These are phyloP conservation scores for Colletotrichum lindemuthianum DNA, from an alignment of 2,329 filamentous ascomycete species.

Conservation along the genomic window DNA sequence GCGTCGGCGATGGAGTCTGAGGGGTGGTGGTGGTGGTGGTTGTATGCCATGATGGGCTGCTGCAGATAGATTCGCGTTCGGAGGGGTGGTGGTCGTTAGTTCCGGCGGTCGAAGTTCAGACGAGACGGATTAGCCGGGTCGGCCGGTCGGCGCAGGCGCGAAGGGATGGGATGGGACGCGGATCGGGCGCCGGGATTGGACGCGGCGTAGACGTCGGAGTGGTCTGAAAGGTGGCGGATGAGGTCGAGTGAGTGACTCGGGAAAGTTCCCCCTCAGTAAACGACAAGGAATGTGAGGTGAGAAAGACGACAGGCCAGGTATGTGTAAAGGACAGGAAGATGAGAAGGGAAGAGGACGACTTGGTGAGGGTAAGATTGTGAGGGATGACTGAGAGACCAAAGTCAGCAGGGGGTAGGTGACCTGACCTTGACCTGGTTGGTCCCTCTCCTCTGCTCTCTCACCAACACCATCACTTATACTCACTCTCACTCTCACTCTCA, in stretches of 20 bases:
- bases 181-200: no score
- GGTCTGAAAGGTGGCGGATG: not conserved
- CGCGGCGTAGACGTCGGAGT: no score
- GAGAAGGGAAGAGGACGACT: slow-evolving; percentile 1
- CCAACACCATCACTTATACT: not conserved
- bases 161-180: not conserved
- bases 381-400: not conserved
- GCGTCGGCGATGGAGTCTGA: slow-evolving; percentile 26
- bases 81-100: not conserved
- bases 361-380: slow-evolving; percentile 11
- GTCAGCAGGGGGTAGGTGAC: not conserved
- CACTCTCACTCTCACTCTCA: no score
- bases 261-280: not conserved
- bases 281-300: slow-evolving; percentile 15
- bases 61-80: not conserved
- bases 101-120: not conserved
- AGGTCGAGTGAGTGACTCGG: slow-evolving; percentile 5
- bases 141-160: not conserved
- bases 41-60: slow-evolving; percentile 24
- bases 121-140: not conserved
- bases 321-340: not conserved
- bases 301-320: not conserved
- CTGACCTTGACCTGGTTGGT: no score
- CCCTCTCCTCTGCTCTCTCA: not conserved
- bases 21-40: slow-evolving; percentile 13